A percentile compares a stretch with the other conserved stretches of the same genome.
phyloP scores from a whole-genome alignment of 1,139 yeast genomes.

The Debaryomycetaceae sp. region DNA sequence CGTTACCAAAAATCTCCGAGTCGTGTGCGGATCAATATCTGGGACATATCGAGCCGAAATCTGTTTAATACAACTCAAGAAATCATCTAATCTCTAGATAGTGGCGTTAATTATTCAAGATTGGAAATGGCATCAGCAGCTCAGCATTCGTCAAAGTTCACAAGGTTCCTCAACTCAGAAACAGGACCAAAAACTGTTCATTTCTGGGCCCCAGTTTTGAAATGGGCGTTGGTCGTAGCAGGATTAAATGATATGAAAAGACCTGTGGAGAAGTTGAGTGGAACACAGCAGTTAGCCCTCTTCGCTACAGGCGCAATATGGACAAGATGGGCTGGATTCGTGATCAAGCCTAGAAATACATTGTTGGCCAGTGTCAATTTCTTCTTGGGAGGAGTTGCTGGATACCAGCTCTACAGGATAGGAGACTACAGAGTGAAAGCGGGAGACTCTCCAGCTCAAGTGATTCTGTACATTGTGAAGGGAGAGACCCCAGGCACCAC shows the following conservation, averaged over 20 bases:
- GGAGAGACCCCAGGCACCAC: slow-evolving; percentile 32
- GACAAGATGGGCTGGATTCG: slow-evolving; percentile 96
- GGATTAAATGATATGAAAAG: slow-evolving; percentile 83
- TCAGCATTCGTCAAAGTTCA: slow-evolving; percentile 57
- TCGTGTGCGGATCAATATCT: neutral
- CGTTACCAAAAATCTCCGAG: too few relatives aligned
- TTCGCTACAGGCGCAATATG: slow-evolving; percentile 92
- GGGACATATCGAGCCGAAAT: neutral
- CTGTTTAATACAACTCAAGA: too few relatives aligned
- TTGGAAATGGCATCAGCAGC: slow-evolving; percentile 46
- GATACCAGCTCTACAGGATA: slow-evolving; percentile 75
- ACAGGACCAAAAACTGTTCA: slow-evolving; percentile 96
- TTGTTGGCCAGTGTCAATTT: slow-evolving; percentile 91
- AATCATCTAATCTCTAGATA: too few relatives aligned
- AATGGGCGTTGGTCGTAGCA: slow-evolving; percentile 90
- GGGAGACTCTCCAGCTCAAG: slow-evolving; percentile 51
- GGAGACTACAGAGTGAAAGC: slow-evolving; percentile 53
- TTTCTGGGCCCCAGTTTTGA: slow-evolving; percentile 73
- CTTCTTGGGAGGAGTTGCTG: slow-evolving; percentile 89
- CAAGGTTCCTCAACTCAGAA: slow-evolving; percentile 73
- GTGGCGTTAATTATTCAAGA: too few relatives aligned
- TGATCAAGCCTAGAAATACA: slow-evolving; percentile 83
- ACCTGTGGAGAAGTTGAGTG: slow-evolving; percentile 88
- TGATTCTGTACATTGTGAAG: slow-evolving; percentile 54
- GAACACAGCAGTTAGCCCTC: slow-evolving; percentile 88